phyloP scores from a whole-genome alignment of 2,329 filamentous ascomycete species.

The Ophiocordyceps camponoti-floridani region DNA sequence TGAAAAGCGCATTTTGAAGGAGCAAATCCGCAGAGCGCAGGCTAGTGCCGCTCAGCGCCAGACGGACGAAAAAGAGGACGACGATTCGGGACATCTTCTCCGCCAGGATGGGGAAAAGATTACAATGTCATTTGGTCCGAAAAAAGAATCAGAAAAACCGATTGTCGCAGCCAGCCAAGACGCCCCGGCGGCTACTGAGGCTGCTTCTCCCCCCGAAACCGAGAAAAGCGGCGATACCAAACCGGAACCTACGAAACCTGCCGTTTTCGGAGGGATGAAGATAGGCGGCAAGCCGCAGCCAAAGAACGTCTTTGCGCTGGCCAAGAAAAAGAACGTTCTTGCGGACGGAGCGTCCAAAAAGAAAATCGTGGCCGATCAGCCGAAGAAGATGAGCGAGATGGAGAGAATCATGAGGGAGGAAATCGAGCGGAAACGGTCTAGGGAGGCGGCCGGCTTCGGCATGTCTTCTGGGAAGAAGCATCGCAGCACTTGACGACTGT shows the following conservation, averaged over 20 bases:
- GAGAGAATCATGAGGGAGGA: conserved; percentile 83
- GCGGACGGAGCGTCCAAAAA: conserved; percentile 40
- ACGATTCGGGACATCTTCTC: conserved; percentile 30
- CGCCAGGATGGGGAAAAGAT: conserved; percentile 59
- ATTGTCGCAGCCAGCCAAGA: not conserved
- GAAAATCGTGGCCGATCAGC: conserved; percentile 33
- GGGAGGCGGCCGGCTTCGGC: conserved; percentile 26
- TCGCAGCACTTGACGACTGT: conserved; percentile 12
- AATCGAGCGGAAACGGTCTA: conserved; percentile 49
- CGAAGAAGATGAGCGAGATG: conserved; percentile 74
- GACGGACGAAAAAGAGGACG: conserved; percentile 20
- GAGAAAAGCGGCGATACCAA: conserved; percentile 3
- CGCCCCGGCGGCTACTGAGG: conserved; percentile 2
- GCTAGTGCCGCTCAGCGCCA: conserved; percentile 24
- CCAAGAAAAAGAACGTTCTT: conserved; percentile 60
- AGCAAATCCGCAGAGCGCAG: conserved; percentile 66
- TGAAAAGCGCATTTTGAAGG: conserved; percentile 65
- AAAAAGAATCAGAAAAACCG: conserved; percentile 10
- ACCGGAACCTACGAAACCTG: conserved; percentile 13
- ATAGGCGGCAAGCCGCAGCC: conserved; percentile 43
- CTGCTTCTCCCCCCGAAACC: conserved; percentile 4
- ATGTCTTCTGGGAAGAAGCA: conserved; percentile 34
- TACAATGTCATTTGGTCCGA: conserved; percentile 46
- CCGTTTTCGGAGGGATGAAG: conserved; percentile 31
- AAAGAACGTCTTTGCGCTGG: conserved; percentile 58